These are phyloP conservation scores for Ajuga reptans DNA, from an alignment of 305 asterid species.

Conservation along the genomic window DNA sequence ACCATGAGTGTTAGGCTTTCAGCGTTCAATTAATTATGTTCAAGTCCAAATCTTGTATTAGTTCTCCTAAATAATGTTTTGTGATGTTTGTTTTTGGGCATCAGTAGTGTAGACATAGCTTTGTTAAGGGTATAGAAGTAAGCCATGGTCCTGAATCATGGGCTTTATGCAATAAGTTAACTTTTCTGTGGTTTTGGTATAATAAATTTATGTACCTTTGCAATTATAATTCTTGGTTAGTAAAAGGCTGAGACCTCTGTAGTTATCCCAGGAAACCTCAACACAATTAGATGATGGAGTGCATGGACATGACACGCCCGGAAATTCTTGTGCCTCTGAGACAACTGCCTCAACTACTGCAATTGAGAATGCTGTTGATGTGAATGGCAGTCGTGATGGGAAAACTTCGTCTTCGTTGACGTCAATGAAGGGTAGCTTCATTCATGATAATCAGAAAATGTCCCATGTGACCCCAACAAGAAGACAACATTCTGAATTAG, in stretches of 20 bases:
- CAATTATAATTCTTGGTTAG: neutral
- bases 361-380: conserved; percentile 21
- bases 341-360: conserved; percentile 26
- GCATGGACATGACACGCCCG: conserved; percentile 19
- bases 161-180: neutral
- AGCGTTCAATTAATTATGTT: neutral
- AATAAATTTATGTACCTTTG: neutral
- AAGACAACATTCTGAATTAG: conserved; percentile 19
- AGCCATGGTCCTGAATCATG: neutral
- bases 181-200: neutral
- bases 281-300: conserved; percentile 30
- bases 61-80: neutral
- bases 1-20: neutral
- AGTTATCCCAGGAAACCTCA: conserved; percentile 38
- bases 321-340: conserved; percentile 17
- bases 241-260: conserved; percentile 13
- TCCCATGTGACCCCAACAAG: conserved; percentile 22
- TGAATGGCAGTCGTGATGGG: conserved; percentile 22
- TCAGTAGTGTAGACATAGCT: neutral
- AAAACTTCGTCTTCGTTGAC: conserved; percentile 18
- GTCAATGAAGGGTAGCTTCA: conserved; percentile 24
- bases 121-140: neutral
- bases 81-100: neutral
- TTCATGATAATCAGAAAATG: conserved; percentile 24
- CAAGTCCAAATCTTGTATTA: neutral